phyloP scores from a whole-genome alignment of 495 filamentous ascomycete genomes.

The Choiromyces venosus region DNA sequence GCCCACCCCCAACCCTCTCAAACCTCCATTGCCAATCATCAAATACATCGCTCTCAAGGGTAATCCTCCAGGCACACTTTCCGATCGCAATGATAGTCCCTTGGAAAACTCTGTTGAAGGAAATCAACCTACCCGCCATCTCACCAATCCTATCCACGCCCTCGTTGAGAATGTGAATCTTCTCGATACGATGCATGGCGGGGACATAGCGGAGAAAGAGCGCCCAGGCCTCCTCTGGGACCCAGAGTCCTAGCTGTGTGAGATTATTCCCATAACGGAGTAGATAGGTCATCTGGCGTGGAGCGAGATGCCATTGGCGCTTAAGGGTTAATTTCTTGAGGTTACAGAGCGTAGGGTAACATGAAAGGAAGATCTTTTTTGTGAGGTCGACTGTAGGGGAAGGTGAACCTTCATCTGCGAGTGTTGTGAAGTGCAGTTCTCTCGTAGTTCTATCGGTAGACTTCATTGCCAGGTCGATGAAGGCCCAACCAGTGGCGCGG shows the following conservation, averaged over 20 bases:
- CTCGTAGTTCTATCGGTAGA: background rate
- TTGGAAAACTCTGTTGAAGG: background rate
- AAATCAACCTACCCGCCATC: background rate
- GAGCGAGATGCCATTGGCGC: background rate
- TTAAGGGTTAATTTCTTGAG: background rate
- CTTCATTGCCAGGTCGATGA: background rate
- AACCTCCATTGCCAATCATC: background rate
- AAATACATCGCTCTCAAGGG: background rate
- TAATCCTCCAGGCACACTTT: background rate
- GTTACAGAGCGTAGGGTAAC: background rate
- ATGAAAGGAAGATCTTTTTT: background rate
- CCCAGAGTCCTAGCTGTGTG: background rate
- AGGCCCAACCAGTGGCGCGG: background rate
- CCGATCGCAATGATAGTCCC: background rate
- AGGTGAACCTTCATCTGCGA: background rate
- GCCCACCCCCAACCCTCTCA: background rate
- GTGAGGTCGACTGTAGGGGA: background rate
- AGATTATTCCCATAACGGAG: background rate
- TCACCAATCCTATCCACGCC: background rate
- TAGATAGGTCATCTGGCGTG: background rate
- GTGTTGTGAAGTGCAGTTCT: background rate
- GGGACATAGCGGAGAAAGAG: background rate
- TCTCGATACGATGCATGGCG: background rate
- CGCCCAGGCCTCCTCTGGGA: background rate
- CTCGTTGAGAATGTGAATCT: background rate